A percentile compares a stretch with the other conserved stretches of the same genome.
Conservation (phyloP, 352 stramenopile genomes). For the Phytophthora kernoviae region DNA sequence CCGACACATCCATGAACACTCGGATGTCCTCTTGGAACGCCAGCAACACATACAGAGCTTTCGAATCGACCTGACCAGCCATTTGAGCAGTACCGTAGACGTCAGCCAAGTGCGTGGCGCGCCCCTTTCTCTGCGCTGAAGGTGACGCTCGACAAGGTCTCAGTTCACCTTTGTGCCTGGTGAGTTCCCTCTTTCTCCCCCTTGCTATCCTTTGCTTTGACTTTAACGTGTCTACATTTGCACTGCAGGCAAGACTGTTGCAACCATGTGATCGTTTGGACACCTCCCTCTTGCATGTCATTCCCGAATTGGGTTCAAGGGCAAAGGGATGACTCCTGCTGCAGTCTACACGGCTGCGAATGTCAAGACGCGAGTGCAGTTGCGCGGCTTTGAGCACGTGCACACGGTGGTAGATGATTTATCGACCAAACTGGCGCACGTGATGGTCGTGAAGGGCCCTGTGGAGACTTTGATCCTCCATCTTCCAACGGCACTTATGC, state of each 20-base stretch:
- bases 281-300: slow-evolving; percentile 11
- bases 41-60: slow-evolving; percentile 25
- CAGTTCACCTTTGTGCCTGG: too few relatives aligned
- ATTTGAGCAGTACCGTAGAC: slow-evolving; percentile 18
- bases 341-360: slow-evolving; percentile 11
- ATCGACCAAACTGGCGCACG: slow-evolving; percentile 33
- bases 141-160: slow-evolving; percentile 9
- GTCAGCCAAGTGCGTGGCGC: slow-evolving; percentile 18
- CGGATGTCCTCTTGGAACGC: slow-evolving; percentile 28
- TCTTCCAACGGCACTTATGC: slow-evolving; percentile 25
- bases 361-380: slow-evolving; percentile 20
- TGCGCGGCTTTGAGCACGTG: slow-evolving; percentile 36
- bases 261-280: too few relatives aligned
- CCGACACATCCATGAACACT: slow-evolving; percentile 9
- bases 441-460: slow-evolving; percentile 25
- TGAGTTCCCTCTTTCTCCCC: too few relatives aligned
- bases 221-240: too few relatives aligned
- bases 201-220: slow-evolving; percentile 6
- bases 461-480: slow-evolving; percentile 12
- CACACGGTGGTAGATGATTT: slow-evolving; percentile 30
- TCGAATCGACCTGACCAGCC: slow-evolving; percentile 6
- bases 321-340: slow-evolving; percentile 9
- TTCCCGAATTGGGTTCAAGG: slow-evolving; percentile 3
- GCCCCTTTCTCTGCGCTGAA: slow-evolving; percentile 14
- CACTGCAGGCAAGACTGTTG: too few relatives aligned